Percentiles rank a stretch among this genome's conserved stretches.
Conservation (phyloP, 1,139 yeast species). For the Wickerhamomyces sp. region DNA sequence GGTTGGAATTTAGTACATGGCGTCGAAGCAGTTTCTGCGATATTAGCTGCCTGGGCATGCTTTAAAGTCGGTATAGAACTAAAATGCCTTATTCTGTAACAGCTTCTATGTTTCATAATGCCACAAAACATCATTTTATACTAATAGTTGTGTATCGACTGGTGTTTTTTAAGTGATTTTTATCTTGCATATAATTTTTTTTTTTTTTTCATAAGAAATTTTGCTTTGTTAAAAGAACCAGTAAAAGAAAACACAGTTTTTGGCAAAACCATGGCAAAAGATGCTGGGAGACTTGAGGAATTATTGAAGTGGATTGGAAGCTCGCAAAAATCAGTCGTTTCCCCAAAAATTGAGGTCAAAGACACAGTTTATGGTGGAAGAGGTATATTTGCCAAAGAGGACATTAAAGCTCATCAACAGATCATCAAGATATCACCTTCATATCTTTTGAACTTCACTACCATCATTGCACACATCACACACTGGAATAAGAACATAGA, state of each 20-base stretch:
- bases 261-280: neutral
- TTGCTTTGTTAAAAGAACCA: neutral
- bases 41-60: neutral
- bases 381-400: constrained; percentile 46
- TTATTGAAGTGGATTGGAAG: neutral
- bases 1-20: constrained; percentile 23
- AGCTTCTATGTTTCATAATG: too few relatives aligned
- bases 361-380: constrained; percentile 51
- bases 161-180: neutral
- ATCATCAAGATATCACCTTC: constrained; percentile 56
- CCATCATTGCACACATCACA: constrained; percentile 43
- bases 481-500: constrained; percentile 27
- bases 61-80: neutral
- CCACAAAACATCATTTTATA: too few relatives aligned
- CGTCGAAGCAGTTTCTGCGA: neutral
- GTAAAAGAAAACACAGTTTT: neutral
- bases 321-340: neutral
- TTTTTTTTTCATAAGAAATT: too few relatives aligned
- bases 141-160: too few relatives aligned
- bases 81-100: neutral
- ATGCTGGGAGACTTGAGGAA: neutral
- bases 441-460: constrained; percentile 55
- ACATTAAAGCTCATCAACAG: constrained; percentile 36
- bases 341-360: constrained; percentile 17
- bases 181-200: neutral